These are phyloP conservation scores for Hanseniaspora opuntiae DNA, from an alignment of 805 yeast species.

Conservation along the genomic window DNA sequence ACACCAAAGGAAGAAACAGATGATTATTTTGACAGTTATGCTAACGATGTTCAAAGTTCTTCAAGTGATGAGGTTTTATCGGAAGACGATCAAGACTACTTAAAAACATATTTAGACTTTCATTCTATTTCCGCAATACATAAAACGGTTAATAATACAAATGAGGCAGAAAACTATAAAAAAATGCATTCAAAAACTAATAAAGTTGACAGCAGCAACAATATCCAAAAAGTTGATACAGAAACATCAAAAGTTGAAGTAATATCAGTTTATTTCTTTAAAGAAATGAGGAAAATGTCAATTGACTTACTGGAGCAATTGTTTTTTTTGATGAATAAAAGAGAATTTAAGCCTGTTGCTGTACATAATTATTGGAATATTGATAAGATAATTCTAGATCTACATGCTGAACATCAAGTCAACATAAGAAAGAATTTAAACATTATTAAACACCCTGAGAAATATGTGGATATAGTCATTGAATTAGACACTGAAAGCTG, in stretches of 20 bases:
- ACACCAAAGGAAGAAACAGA: no score
- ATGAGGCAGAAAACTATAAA: neutral
- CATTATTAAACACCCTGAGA: neutral
- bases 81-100: neutral
- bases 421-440: neutral
- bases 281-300: neutral
- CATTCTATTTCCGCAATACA: neutral
- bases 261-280: slow-evolving; percentile 2
- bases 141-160: neutral
- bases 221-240: neutral
- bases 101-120: neutral
- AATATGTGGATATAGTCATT: neutral
- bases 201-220: neutral
- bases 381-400: neutral
- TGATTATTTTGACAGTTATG: neutral
- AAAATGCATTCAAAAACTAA: neutral
- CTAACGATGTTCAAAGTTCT: neutral
- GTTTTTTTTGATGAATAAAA: neutral
- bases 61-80: neutral
- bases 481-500: neutral
- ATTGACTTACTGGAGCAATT: neutral
- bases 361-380: slow-evolving; percentile 4
- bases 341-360: neutral
- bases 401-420: neutral
- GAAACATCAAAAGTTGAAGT: neutral